Percentiles rank a stretch among this genome's conserved stretches.
These are phyloP conservation scores for Solanum hybrid DNA, from an alignment of 305 asterid genomes.

Conservation along the genomic window DNA sequence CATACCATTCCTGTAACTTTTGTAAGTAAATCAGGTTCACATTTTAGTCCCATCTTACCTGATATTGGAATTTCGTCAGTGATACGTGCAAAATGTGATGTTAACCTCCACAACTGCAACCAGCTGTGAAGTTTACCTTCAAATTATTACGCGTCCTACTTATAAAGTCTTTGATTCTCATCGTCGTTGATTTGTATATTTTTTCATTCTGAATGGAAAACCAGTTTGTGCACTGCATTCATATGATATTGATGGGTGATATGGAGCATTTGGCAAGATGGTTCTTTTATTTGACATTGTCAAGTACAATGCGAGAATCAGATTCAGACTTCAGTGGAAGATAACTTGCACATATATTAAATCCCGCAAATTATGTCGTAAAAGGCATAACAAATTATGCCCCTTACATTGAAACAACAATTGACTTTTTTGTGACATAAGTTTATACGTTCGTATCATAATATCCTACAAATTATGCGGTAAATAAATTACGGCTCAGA, in stretches of 20 bases:
- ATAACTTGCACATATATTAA: not conserved
- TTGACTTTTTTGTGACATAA: too few species aligned
- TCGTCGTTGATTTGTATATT: not conserved
- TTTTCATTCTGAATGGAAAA: not conserved
- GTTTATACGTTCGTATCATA: not conserved
- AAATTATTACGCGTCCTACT: not conserved
- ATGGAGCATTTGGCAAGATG: not conserved
- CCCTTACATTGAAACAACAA: not conserved
- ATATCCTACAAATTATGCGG: not conserved
- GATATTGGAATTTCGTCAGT: slow-evolving; percentile 1
- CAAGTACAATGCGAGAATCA: not conserved
- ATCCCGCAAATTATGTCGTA: not conserved
- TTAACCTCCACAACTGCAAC: not conserved
- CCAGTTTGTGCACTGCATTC: not conserved
- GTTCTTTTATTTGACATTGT: not conserved
- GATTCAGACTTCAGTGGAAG: not conserved
- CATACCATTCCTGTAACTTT: slow-evolving; percentile 3
- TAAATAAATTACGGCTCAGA: not conserved
- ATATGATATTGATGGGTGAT: not conserved
- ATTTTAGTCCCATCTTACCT: slow-evolving; percentile 8
- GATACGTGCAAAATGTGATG: slow-evolving; percentile 2
- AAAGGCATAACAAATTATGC: not conserved
- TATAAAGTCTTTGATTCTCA: not conserved
- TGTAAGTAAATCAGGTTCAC: slow-evolving; percentile 14
- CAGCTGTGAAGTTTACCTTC: not conserved